Evolutionary conservation across 345 rosid species (phyloP).

Genomic region (Nephelium lappaceum): DNA sequence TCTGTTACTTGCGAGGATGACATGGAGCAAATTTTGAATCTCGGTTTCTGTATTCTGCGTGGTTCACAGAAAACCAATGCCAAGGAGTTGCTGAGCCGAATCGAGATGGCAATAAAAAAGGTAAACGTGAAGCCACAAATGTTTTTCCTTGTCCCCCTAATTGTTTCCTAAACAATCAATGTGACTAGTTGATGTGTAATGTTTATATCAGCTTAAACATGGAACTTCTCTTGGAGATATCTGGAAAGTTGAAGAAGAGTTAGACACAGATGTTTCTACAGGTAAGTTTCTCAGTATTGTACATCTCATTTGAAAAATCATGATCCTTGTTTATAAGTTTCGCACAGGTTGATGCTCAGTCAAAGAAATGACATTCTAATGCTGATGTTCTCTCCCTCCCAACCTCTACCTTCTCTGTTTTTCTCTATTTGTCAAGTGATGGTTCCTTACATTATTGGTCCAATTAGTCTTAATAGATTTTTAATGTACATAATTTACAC

Average conservation of each 20-base stretch:
- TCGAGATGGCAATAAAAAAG: conserved; percentile 59
- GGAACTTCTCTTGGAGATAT: conserved; percentile 59
- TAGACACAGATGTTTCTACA: conserved; percentile 34
- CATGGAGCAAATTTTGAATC: conserved; percentile 56
- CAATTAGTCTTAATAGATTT: no score
- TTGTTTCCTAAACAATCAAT: not conserved
- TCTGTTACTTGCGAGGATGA: conserved; percentile 52
- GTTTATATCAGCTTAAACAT: conserved; percentile 58
- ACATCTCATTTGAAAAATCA: not conserved
- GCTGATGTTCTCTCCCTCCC: no score
- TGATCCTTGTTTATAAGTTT: not conserved
- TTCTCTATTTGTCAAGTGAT: no score
- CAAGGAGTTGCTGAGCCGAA: conserved; percentile 44
- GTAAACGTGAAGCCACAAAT: conserved; percentile 37
- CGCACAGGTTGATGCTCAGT: no score
- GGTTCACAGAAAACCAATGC: conserved; percentile 60
- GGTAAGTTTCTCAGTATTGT: conserved; percentile 36
- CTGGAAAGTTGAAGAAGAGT: conserved; percentile 46
- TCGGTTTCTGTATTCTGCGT: conserved; percentile 61
- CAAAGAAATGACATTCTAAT: not conserved
- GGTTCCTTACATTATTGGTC: no score
- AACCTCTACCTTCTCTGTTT: no score
- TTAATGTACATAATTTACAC: no score
- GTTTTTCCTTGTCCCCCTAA: no score
- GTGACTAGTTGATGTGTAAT: conserved; percentile 15